These are phyloP conservation scores for Penicillium olsonii DNA, from an alignment of 2,329 filamentous ascomycete species.

Conservation along the genomic window DNA sequence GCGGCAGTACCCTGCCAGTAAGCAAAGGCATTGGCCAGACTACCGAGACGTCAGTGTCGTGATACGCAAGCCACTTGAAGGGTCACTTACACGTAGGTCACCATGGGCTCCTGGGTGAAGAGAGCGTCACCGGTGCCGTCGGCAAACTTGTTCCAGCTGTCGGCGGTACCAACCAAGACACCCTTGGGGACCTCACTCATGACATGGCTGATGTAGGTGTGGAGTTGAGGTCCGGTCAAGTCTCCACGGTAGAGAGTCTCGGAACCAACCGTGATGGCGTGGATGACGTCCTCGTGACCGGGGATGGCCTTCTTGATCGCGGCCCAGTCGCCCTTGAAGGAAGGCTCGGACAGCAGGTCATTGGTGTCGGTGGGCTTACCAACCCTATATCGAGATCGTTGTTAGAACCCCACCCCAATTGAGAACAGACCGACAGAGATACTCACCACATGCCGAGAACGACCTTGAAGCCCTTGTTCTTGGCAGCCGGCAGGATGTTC, in stretches of 20 bases:
- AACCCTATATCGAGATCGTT: slow-evolving; percentile 15
- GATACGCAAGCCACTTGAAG: not conserved
- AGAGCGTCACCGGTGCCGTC: slow-evolving; percentile 66
- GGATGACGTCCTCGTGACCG: slow-evolving; percentile 59
- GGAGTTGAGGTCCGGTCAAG: slow-evolving; percentile 62
- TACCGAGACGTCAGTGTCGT: slow-evolving; percentile 26
- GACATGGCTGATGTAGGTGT: slow-evolving; percentile 63
- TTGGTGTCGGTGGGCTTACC: slow-evolving; percentile 28
- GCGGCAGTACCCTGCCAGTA: slow-evolving; percentile 70
- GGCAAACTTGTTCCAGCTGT: slow-evolving; percentile 72
- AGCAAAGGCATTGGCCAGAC: slow-evolving; percentile 67
- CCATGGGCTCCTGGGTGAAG: slow-evolving; percentile 57
- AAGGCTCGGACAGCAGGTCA: slow-evolving; percentile 45
- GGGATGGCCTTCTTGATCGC: slow-evolving; percentile 53
- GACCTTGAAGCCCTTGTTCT: slow-evolving; percentile 65
- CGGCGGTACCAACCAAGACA: slow-evolving; percentile 66
- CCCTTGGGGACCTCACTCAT: slow-evolving; percentile 54
- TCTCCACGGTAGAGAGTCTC: slow-evolving; percentile 71
- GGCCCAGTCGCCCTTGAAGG: slow-evolving; percentile 61
- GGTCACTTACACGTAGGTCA: slow-evolving; percentile 57
- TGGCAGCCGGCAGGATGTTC: slow-evolving; percentile 66
- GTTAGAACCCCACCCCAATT: not conserved
- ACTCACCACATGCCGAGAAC: slow-evolving; percentile 69
- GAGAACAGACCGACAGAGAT: not conserved
- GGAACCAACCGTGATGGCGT: slow-evolving; percentile 70